phyloP scores from a whole-genome alignment of 257 asterid species.

The Solanum sejunctum region DNA sequence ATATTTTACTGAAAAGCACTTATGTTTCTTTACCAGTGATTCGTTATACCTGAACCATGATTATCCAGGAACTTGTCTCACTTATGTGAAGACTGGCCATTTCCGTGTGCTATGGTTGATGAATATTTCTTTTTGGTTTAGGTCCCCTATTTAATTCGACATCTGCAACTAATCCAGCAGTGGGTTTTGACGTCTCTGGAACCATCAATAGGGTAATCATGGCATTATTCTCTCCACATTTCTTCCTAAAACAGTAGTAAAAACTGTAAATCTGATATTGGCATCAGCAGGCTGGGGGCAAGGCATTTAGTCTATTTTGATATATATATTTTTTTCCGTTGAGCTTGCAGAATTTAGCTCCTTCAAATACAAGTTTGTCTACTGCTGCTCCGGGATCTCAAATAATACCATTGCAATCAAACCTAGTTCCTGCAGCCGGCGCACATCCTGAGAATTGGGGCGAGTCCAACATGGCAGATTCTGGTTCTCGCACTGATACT shows the following conservation, averaged over 20 bases:
- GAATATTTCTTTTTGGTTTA: constrained; percentile 2
- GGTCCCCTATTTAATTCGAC: constrained; percentile 33
- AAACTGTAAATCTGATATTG: neutral
- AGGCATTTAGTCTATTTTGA: neutral
- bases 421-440: constrained; percentile 25
- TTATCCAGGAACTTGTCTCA: neutral
- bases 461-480: constrained; percentile 79
- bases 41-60: neutral
- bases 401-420: constrained; percentile 23
- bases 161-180: constrained; percentile 29
- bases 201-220: constrained; percentile 39
- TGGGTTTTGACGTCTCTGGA: constrained; percentile 28
- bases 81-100: neutral
- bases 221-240: neutral
- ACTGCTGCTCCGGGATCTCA: constrained; percentile 30
- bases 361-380: constrained; percentile 30
- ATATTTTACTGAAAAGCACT: neutral
- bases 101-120: neutral
- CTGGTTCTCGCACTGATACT: constrained; percentile 70
- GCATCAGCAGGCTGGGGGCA: neutral
- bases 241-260: neutral
- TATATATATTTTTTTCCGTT: neutral
- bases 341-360: constrained; percentile 25
- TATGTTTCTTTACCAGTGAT: neutral
- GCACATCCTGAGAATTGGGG: constrained; percentile 74